Base-by-base conservation (phyloP, 768 basidiomycete species). In the Xerocomellus chrysenteron region DNA sequence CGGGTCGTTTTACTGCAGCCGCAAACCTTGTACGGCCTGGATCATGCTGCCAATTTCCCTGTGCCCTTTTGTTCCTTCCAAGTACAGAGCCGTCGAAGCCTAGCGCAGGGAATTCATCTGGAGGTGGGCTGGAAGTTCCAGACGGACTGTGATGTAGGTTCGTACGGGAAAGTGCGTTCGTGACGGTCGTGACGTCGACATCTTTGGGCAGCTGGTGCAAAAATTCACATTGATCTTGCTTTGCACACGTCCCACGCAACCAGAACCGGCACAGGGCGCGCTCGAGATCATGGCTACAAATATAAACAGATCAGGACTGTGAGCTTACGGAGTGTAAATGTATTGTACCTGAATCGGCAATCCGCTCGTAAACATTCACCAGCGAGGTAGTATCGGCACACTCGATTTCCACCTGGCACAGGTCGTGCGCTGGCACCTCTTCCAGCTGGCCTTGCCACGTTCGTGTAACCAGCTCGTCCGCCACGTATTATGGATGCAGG, bases 201-300 rank as follows among this genome's bases (percentile, higher is more conserved):
- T 94, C 88, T 62, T 90, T 86, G 7, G 92, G 93, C 5, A 95
- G 76, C 69, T 92, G 90, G 68, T 97, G 95, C 68, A 97, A 74
- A 74, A 98, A 98, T 74, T 98, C 97, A 83, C 95, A 98, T 61
- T 82, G 84, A 55, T 96, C 94, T 52, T 94, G 91, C 72, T 99
- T 99, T 32, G 95, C 92, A 68, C 97, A 99, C 44, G 94, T 94
- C 6, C 96, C 96, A 49, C 95, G 84, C 32, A 99, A 81, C 97
- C 97, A 99, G 78, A 99, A 99, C 36, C 97, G 88, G 75, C 91
- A 94, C 21, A 98, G 72, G 2, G 95, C 95, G 41, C 95, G 84
- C 71, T 98, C 95, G 4, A 97, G 82, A 66, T 98, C 95, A 68
- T 97, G 95, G 64, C 95, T 97, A 62, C 4, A 62, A 52, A 52